A percentile compares a stretch with the other conserved stretches of the same genome.
Evolutionary conservation across 352 stramenopile species (phyloP).

Genomic region (Phytophthora podocarpi): DNA sequence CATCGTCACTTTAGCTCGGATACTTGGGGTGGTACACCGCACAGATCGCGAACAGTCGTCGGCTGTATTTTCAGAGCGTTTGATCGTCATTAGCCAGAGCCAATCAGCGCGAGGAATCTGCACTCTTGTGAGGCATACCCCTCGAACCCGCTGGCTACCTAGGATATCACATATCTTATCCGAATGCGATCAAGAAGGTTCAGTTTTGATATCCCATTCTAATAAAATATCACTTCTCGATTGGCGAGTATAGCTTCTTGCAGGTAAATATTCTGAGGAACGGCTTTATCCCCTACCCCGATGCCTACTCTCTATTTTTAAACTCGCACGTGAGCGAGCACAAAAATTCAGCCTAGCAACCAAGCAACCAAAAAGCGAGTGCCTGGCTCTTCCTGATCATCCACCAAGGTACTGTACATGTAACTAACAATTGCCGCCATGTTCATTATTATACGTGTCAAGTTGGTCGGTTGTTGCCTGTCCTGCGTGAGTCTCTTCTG

Average conservation of each 20-base stretch:
- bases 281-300: constrained; percentile 1
- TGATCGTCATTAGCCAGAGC: constrained; percentile 23
- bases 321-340: constrained; percentile 13
- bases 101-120: not conserved
- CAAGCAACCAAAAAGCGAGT: constrained; percentile 8
- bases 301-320: constrained; percentile 25
- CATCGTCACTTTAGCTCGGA: constrained; percentile 8
- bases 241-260: not conserved
- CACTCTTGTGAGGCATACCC: not conserved
- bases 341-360: constrained; percentile 30
- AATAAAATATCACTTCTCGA: not conserved
- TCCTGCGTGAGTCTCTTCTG: constrained; percentile 15
- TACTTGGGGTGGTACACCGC: constrained; percentile 16
- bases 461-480: constrained; percentile 22
- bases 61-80: constrained; percentile 15
- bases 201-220: not conserved
- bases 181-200: not conserved
- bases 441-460: constrained; percentile 5
- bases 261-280: constrained; percentile 3
- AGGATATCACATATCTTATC: too few species aligned
- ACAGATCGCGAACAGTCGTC: constrained; percentile 20
- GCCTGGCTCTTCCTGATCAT: constrained; percentile 22
- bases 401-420: not conserved
- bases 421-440: too few species aligned
- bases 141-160: not conserved